Base-by-base conservation (phyloP, 2,329 filamentous ascomycete genomes). In the Alternaria arbusti region DNA sequence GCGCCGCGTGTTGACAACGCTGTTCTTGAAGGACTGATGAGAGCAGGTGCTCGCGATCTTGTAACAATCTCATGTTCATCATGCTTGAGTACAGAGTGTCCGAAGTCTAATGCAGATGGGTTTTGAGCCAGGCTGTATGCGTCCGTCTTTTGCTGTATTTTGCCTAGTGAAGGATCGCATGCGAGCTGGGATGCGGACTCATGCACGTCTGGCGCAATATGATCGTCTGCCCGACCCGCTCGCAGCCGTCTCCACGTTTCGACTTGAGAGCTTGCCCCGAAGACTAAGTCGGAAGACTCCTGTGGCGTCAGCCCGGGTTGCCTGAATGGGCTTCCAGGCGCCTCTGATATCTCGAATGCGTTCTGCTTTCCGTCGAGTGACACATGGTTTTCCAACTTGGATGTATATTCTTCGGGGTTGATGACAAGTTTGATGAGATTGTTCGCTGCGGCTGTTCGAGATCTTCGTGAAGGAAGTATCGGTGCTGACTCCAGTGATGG, bases 231-330 rank as follows among this genome's bases (percentile, higher is more conserved):
- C 36, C 32, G 23, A 28, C 46, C 54, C 23, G 40, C 58, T 36
- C 15, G 23, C 28, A 28, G 32, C 47, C 54, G n/a, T 23, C 58
- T 54, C 43, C 54, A 6, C 43, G 32, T 5, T 44, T 23, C 6
- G 30, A 12, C 11, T 46, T 20, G 5, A 49, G 40, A 58, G 32
- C 49, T n/a, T n/a, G 23, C 9, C 8, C 52, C 65, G 20, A 62
- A 65, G 22, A 65, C 25, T 17, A 65, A 40, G 25, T 51, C 52
- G 5, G 26, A 49, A 6, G 59, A 65, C 26, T 60, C 47, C 44
- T 46, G 52, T 6, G 28, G n/a, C n/a, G 55, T 60, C 62, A 65
- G 22, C 8, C 47, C 44, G 10, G 65, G 65, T 50, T 65, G 62
- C 45, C 11, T 30, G 55, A 63, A 67, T 2, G 57, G 46, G 22